A percentile compares a stretch with the other conserved stretches of the same genome.
Evolutionary conservation across 2,329 filamentous ascomycete genomes (phyloP).

Genomic region (Fusarium sp.): DNA sequence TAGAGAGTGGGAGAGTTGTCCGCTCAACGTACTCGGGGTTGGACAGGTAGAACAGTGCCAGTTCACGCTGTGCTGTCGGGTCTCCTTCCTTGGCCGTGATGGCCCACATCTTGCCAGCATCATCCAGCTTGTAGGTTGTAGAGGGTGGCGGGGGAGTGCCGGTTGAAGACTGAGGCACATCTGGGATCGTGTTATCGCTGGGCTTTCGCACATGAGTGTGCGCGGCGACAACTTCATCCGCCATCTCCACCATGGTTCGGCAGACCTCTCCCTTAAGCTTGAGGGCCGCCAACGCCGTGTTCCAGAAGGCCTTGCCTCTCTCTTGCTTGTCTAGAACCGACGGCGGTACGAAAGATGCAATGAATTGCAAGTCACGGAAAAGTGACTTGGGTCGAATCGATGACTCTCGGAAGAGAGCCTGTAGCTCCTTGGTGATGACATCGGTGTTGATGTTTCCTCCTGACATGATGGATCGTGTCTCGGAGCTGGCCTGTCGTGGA

Average conservation of each 20-base stretch:
- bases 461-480: slow-evolving; percentile 62
- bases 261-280: slow-evolving; percentile 89
- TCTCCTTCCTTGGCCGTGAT: slow-evolving; percentile 92
- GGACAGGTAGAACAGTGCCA: slow-evolving; percentile 92
- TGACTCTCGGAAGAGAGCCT: slow-evolving; percentile 74
- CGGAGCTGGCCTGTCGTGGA: slow-evolving; percentile 58
- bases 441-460: slow-evolving; percentile 68
- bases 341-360: slow-evolving; percentile 73
- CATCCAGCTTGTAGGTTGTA: slow-evolving; percentile 76
- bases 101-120: slow-evolving; percentile 89
- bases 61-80: slow-evolving; percentile 88
- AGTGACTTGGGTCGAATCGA: slow-evolving; percentile 81
- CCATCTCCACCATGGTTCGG: slow-evolving; percentile 77
- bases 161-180: slow-evolving; percentile 50
- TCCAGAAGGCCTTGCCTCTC: slow-evolving; percentile 85
- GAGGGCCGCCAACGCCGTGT: slow-evolving; percentile 89
- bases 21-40: slow-evolving; percentile 87
- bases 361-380: slow-evolving; percentile 84
- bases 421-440: slow-evolving; percentile 74
- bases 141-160: slow-evolving; percentile 61
- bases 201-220: slow-evolving; percentile 72
- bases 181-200: slow-evolving; percentile 47
- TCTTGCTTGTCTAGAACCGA: slow-evolving; percentile 71
- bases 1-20: slow-evolving; percentile 84
- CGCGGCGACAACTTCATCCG: slow-evolving; percentile 65